Evolutionary conservation across 2,329 filamentous ascomycete genomes (phyloP).

Genomic region (Mycosphaerella arachidis): DNA sequence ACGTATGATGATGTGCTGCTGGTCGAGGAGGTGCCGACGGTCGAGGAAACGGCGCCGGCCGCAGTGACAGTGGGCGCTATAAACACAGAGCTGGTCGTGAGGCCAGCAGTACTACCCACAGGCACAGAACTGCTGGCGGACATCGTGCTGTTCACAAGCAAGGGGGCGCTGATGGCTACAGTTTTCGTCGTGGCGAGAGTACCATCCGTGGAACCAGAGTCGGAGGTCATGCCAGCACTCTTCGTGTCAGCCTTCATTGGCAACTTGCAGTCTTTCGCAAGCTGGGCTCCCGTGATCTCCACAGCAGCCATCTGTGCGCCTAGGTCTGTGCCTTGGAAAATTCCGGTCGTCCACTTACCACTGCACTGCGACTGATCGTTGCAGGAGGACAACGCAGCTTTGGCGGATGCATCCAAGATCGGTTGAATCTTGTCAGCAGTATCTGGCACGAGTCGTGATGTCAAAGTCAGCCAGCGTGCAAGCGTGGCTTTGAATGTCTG

Average conservation of each 20-base stretch:
- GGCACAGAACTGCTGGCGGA: not conserved
- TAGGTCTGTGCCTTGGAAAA: conserved; percentile 47
- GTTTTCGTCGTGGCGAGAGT: not conserved
- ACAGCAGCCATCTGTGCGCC: conserved; percentile 55
- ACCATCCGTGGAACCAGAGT: not conserved
- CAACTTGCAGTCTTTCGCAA: conserved; percentile 23
- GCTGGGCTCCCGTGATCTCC: conserved; percentile 43
- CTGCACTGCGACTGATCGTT: conserved; percentile 31
- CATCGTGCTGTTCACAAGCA: too few relatives aligned
- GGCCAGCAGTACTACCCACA: not conserved
- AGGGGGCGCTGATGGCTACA: not conserved
- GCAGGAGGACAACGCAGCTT: conserved; percentile 37
- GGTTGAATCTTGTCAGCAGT: conserved; percentile 6
- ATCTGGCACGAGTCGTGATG: not conserved
- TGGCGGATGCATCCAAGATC: conserved; percentile 41
- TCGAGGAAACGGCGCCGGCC: not conserved
- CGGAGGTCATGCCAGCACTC: not conserved
- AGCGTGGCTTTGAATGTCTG: conserved; percentile 44
- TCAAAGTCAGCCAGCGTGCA: conserved; percentile 46
- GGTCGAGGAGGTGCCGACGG: too few relatives aligned
- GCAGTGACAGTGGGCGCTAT: not conserved
- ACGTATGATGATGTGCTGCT: not conserved
- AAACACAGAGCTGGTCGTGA: not conserved
- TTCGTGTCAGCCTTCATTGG: not conserved
- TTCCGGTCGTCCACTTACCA: conserved; percentile 34